Percentiles rank a stretch among this genome's conserved stretches.
Evolutionary conservation across 371 early-diverging fungal species (phyloP).

Genomic region (Mortierella sp.): DNA sequence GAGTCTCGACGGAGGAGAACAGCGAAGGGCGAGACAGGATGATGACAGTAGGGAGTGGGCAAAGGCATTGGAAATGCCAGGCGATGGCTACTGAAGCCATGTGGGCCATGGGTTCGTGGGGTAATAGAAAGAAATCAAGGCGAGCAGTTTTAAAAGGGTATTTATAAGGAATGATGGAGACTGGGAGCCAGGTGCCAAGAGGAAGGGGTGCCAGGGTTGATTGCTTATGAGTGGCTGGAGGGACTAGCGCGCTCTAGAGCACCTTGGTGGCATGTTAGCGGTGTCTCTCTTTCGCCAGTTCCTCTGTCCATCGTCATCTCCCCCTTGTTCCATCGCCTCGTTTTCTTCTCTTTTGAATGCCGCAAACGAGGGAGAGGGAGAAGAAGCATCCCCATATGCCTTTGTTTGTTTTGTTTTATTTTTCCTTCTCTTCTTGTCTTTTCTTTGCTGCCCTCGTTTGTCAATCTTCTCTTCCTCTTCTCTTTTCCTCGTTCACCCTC

Average conservation of each 20-base stretch:
- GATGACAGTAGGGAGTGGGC: neutral
- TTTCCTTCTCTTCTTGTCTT: too few species aligned
- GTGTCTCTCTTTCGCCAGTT: neutral
- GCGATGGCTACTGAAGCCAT: neutral
- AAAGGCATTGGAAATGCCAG: neutral
- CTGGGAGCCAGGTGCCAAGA: neutral
- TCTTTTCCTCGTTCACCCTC: neutral
- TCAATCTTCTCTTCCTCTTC: neutral
- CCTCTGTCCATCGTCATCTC: neutral
- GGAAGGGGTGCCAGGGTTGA: neutral
- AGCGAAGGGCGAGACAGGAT: neutral
- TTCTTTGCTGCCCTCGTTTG: constrained; percentile 4
- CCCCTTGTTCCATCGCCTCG: neutral
- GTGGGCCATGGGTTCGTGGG: neutral
- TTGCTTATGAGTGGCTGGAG: neutral
- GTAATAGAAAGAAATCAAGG: neutral
- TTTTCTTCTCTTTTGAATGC: neutral
- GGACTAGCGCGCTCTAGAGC: neutral
- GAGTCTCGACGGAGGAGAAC: neutral
- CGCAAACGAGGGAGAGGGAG: too few species aligned
- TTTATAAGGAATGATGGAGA: neutral
- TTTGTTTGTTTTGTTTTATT: too few species aligned
- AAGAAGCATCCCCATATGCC: too few species aligned
- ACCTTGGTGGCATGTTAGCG: neutral
- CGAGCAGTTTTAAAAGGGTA: too few species aligned